These are phyloP conservation scores for Lactarius trivialis DNA, from an alignment of 768 basidiomycete genomes.

Conservation along the genomic window DNA sequence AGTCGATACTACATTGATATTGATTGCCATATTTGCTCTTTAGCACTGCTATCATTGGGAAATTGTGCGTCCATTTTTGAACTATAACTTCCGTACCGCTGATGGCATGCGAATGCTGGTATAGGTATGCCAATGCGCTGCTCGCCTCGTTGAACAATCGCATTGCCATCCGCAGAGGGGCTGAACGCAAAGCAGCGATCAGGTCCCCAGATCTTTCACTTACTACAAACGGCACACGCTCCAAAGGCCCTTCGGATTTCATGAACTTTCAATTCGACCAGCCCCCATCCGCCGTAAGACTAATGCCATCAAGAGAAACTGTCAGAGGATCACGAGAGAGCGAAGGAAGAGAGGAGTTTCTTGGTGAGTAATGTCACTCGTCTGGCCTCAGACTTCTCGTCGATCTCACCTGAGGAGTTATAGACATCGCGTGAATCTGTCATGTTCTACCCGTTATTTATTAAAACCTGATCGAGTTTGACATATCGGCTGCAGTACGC, in stretches of 20 bases:
- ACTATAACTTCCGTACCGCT: neutral
- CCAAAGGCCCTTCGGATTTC: neutral
- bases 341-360: neutral
- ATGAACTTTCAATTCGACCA: neutral
- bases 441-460: neutral
- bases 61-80: neutral
- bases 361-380: neutral
- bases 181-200: neutral
- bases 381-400: neutral
- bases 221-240: neutral
- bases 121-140: conserved; percentile 12
- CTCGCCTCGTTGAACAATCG: conserved; percentile 13
- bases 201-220: neutral
- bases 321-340: neutral
- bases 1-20: neutral
- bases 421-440: neutral
- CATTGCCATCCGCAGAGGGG: neutral
- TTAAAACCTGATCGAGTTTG: neutral
- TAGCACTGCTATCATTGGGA: conserved; percentile 11
- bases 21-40: neutral
- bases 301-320: neutral
- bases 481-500: neutral
- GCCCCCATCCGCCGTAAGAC: neutral
- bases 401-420: neutral
- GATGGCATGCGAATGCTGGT: neutral